Evolutionary conservation across 768 basidiomycete genomes (phyloP).

Genomic region (Botryobasidium botryosum): DNA sequence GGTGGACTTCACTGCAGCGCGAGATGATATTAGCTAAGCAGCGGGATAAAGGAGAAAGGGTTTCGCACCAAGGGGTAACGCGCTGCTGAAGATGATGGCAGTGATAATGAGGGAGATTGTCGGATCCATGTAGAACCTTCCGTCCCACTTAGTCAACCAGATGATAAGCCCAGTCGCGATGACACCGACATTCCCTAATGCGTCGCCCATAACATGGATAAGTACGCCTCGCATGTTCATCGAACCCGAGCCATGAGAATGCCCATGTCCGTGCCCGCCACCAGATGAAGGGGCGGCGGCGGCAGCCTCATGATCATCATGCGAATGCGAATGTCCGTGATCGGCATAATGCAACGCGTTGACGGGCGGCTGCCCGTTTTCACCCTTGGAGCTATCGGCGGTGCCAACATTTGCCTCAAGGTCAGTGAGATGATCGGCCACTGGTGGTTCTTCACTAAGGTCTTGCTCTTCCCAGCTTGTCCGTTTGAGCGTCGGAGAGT

Average conservation of each 20-base stretch:
- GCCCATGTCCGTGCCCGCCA: conserved; percentile 17
- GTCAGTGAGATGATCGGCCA: too few species aligned
- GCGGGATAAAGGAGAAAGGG: background rate
- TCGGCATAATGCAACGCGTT: too few species aligned
- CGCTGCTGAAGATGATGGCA: conserved; percentile 89
- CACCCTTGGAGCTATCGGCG: too few species aligned
- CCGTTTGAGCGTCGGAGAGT: conserved; percentile 11
- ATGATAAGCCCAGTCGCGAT: conserved; percentile 90
- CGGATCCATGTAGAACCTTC: conserved; percentile 87
- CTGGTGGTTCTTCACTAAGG: too few species aligned
- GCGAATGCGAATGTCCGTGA: conserved; percentile 12
- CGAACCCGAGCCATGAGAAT: conserved; percentile 32
- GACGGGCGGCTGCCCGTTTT: too few species aligned
- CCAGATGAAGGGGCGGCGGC: background rate
- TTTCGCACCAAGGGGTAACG: conserved; percentile 49
- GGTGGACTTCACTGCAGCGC: conserved; percentile 24
- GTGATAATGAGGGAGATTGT: conserved; percentile 88
- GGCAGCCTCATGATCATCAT: conserved; percentile 9
- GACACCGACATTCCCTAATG: conserved; percentile 94
- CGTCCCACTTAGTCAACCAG: conserved; percentile 72
- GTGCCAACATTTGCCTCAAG: too few species aligned
- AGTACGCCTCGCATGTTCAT: conserved; percentile 99
- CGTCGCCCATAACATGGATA: conserved; percentile 90
- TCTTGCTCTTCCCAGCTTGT: too few species aligned
- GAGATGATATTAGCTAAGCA: background rate